Evolutionary conservation across 768 basidiomycete genomes (phyloP).

Genomic region (Trametes gibbosa): DNA sequence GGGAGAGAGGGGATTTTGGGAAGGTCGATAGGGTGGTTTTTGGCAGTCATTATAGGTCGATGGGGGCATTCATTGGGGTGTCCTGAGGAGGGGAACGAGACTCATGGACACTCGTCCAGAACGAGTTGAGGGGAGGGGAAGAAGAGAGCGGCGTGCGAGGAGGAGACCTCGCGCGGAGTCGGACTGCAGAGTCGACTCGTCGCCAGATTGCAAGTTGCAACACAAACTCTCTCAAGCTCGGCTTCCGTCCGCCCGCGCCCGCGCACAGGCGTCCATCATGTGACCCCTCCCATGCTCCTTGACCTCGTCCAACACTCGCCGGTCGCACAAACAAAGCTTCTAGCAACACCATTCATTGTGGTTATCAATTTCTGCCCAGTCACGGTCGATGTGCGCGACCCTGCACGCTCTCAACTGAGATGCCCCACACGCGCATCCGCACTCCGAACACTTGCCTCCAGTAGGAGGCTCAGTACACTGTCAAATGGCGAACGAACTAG

Average conservation of each 20-base stretch:
- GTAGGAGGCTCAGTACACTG: too few species aligned
- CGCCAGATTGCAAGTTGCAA: slow-evolving; percentile 10
- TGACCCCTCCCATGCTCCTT: slow-evolving; percentile 4
- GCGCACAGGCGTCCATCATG: slow-evolving; percentile 10
- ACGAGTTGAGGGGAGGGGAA: neutral
- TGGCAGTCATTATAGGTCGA: slow-evolving; percentile 25
- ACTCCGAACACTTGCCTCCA: too few species aligned
- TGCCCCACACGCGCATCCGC: too few species aligned
- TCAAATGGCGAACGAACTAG: too few species aligned
- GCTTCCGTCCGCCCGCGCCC: slow-evolving; percentile 9
- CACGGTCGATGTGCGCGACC: too few species aligned
- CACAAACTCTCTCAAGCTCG: neutral
- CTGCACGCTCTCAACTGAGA: too few species aligned
- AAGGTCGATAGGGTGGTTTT: slow-evolving; percentile 30
- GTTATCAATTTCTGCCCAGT: too few species aligned
- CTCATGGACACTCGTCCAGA: slow-evolving; percentile 3
- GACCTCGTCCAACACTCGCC: neutral
- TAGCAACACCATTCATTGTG: too few species aligned
- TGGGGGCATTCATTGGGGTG: slow-evolving; percentile 15
- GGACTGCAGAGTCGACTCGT: slow-evolving; percentile 9
- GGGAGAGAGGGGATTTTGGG: slow-evolving; percentile 42
- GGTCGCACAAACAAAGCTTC: too few species aligned
- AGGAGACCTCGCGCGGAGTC: neutral
- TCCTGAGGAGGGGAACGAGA: slow-evolving; percentile 1
- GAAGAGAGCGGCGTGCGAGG: slow-evolving; percentile 2